A percentile compares a stretch with the other conserved stretches of the same genome.
These are phyloP conservation scores for Ogataea methylovora DNA, from an alignment of 805 yeast species.

Conservation along the genomic window DNA sequence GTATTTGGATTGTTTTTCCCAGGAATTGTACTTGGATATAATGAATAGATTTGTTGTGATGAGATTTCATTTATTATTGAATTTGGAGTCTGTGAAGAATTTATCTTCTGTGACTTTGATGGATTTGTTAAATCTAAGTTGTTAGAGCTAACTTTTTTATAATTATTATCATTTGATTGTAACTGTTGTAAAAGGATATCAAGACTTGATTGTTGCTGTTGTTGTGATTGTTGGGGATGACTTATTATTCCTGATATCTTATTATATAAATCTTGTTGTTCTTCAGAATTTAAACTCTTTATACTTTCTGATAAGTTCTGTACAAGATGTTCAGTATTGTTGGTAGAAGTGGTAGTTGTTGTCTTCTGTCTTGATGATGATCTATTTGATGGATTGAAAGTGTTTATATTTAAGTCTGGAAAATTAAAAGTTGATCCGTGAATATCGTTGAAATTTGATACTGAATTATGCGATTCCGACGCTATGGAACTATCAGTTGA, in stretches of 20 bases:
- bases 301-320: conserved; percentile 15
- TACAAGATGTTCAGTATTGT: conserved; percentile 18
- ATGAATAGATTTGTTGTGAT: too few species aligned
- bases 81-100: too few species aligned
- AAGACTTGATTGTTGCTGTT: conserved; percentile 4
- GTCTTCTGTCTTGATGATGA: not conserved
- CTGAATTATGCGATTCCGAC: too few species aligned
- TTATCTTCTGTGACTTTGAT: too few species aligned
- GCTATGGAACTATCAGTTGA: too few species aligned
- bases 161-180: too few species aligned
- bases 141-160: too few species aligned
- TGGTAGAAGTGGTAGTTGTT: conserved; percentile 2
- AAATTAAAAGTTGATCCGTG: not conserved
- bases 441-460: not conserved
- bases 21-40: too few species aligned
- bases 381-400: not conserved
- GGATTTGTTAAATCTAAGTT: too few species aligned
- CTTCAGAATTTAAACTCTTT: conserved; percentile 14
- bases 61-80: too few species aligned
- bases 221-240: conserved; percentile 5
- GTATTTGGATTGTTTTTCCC: too few species aligned
- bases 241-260: conserved; percentile 2
- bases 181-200: too few species aligned
- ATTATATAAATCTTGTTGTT: conserved; percentile 16
- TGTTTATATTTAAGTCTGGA: not conserved